A percentile compares a stretch with the other conserved stretches of the same genome.
Conservation (phyloP, 345 rosid species). For the Adansonia digitata region DNA sequence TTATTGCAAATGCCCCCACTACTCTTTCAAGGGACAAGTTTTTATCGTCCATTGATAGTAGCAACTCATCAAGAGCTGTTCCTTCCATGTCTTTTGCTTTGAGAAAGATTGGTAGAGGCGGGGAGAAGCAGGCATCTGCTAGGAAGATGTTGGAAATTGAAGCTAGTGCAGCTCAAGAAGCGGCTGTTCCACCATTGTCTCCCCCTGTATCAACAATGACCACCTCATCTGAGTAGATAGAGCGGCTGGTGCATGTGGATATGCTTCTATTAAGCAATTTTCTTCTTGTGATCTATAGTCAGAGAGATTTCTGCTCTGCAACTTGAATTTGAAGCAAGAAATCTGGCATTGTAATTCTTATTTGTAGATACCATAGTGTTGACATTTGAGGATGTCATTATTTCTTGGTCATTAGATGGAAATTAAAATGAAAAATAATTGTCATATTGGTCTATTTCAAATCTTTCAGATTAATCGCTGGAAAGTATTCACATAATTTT, state of each 20-base stretch:
- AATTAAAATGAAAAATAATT: neutral
- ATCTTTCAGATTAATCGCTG: neutral
- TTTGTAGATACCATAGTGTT: neutral
- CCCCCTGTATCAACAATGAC: constrained; percentile 45
- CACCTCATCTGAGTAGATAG: constrained; percentile 13
- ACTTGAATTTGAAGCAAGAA: neutral
- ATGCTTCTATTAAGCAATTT: neutral
- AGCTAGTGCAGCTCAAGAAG: constrained; percentile 19
- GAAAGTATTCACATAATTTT: neutral
- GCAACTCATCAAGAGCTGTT: constrained; percentile 48
- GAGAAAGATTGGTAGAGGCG: constrained; percentile 39
- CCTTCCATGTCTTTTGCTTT: constrained; percentile 48
- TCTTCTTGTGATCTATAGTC: neutral
- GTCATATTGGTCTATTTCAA: neutral
- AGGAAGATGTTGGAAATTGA: constrained; percentile 49
- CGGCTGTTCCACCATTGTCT: constrained; percentile 73
- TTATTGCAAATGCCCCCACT: constrained; percentile 51
- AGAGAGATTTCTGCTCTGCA: neutral
- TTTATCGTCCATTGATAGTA: constrained; percentile 38
- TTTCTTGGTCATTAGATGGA: neutral
- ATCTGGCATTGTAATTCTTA: neutral
- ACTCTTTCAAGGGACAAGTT: constrained; percentile 53
- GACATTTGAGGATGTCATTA: neutral
- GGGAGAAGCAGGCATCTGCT: constrained; percentile 41
- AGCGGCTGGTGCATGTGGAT: neutral